Percentiles rank a stretch among this genome's conserved stretches.
phyloP scores from a whole-genome alignment of 169 alveolate species.

The Plasmodium coatneyi region DNA sequence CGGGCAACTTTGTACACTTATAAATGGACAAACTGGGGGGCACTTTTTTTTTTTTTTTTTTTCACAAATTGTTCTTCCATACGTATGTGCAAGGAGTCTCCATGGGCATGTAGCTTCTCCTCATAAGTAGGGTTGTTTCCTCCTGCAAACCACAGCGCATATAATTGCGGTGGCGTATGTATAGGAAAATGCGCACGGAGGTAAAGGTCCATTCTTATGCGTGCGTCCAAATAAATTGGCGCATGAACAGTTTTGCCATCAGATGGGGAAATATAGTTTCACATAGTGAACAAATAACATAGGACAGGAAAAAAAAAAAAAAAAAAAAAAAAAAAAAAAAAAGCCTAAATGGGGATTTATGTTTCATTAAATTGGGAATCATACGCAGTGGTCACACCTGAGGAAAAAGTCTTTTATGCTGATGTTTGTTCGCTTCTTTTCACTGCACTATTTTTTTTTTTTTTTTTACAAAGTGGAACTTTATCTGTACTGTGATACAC shows the following conservation, averaged over 20 bases:
- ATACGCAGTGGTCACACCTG: not conserved
- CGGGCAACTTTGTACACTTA: not conserved
- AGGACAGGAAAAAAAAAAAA: not conserved
- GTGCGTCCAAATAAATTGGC: not conserved
- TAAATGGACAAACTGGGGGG: not conserved
- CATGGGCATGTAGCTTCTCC: not conserved
- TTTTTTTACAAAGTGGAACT: not conserved
- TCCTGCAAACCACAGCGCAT: not conserved
- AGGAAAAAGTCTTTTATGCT: not conserved
- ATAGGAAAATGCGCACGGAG: not conserved
- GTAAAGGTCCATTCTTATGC: not conserved
- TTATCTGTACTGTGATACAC: not conserved
- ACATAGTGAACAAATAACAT: not conserved
- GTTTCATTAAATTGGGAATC: not conserved
- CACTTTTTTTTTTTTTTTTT: not conserved
- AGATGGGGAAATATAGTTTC: not conserved
- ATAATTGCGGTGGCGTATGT: not conserved
- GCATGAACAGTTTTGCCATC: not conserved
- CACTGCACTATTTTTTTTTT: not conserved
- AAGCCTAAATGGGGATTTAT: not conserved
- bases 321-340: not conserved
- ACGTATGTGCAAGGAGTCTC: not conserved
- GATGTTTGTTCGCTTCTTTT: not conserved
- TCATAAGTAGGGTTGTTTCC: not conserved
- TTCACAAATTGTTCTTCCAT: not conserved